A percentile compares a stretch with the other conserved stretches of the same genome.
Evolutionary conservation across 2,329 filamentous ascomycete genomes (phyloP).

Genomic region (Alternaria panax): DNA sequence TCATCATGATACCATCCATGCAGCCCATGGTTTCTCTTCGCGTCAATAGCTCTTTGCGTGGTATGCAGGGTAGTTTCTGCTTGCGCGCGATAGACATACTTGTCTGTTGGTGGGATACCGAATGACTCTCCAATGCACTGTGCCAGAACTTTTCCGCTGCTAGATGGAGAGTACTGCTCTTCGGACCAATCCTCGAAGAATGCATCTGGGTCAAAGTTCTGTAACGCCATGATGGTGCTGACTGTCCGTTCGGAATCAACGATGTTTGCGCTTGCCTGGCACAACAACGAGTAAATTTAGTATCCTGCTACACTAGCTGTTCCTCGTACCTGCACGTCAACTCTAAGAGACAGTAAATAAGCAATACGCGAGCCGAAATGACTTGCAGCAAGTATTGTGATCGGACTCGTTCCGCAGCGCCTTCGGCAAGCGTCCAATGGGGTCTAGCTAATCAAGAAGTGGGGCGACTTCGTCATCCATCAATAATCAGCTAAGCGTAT

Average conservation of each 20-base stretch:
- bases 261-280: background rate
- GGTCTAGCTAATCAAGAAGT: constrained; percentile 23
- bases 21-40: constrained; percentile 56
- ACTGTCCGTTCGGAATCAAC: background rate
- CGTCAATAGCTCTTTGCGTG: constrained; percentile 58
- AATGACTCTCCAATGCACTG: constrained; percentile 59
- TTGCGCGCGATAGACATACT: constrained; percentile 60
- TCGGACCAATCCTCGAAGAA: constrained; percentile 56
- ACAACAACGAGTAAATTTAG: background rate
- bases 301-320: background rate
- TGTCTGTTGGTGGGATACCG: constrained; percentile 54
- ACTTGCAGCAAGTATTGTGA: background rate
- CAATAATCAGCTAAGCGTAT: constrained; percentile 31
- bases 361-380: background rate
- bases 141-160: constrained; percentile 47
- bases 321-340: constrained; percentile 3
- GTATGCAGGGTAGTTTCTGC: constrained; percentile 60
- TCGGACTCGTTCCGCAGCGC: constrained; percentile 8
- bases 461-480: constrained; percentile 39
- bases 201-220: constrained; percentile 54
- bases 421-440: constrained; percentile 35
- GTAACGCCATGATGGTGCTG: constrained; percentile 30
- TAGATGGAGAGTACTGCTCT: constrained; percentile 39
- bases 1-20: constrained; percentile 61
- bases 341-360: constrained; percentile 12